Conservation (phyloP, 148 eudicot genomes). For the Dysphania ambrosioides region DNA sequence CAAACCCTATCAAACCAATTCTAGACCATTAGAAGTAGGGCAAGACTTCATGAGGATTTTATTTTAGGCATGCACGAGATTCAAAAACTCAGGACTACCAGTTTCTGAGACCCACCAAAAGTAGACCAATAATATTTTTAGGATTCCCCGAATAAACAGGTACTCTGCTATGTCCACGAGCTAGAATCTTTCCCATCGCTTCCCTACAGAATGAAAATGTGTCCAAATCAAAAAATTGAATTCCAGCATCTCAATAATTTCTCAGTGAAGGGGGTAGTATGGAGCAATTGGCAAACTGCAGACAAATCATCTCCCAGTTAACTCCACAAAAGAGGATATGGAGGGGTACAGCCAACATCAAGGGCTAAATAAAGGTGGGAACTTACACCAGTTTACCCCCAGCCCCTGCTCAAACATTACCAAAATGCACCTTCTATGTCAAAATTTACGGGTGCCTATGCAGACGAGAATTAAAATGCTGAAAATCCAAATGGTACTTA, state of each 20-base stretch:
- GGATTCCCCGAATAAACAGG: conserved; percentile 96
- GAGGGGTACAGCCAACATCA: neutral
- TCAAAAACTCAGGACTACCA: conserved; percentile 6
- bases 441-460: too few relatives aligned
- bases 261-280: neutral
- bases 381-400: neutral
- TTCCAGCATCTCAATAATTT: neutral
- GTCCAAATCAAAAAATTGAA: neutral
- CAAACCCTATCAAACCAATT: neutral
- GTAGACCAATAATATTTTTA: conserved; percentile 88
- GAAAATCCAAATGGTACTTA: too few relatives aligned
- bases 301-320: neutral
- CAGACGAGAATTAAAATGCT: too few relatives aligned
- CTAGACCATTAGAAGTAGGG: neutral
- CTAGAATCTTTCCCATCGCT: conserved; percentile 91
- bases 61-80: neutral
- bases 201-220: conserved; percentile 49
- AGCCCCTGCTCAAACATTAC: neutral
- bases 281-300: neutral
- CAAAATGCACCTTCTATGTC: too few relatives aligned
- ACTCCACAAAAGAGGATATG: neutral
- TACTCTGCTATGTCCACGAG: conserved; percentile 97
- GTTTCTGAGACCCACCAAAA: conserved; percentile 54
- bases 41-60: neutral
- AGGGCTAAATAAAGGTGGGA: neutral